A percentile compares a stretch with the other conserved stretches of the same genome.
phyloP scores from a whole-genome alignment of 164 flowering plant genomes.

The Hamamelis virginiana region DNA sequence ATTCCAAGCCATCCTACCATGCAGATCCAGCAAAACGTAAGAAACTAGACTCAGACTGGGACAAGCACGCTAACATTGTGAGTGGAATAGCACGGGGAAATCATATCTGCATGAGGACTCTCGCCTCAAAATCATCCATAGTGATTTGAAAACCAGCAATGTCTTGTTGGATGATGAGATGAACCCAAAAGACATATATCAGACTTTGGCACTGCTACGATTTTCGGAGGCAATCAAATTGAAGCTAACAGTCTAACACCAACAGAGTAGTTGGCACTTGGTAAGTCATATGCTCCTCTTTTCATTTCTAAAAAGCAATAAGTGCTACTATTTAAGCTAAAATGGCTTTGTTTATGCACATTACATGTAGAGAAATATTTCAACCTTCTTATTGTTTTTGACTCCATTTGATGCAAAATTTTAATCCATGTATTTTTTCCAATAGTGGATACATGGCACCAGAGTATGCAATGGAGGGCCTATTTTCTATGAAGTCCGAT shows the following conservation, averaged over 20 bases:
- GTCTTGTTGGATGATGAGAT: slow-evolving; percentile 28
- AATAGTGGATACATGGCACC: background rate
- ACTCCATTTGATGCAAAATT: too few relatives aligned
- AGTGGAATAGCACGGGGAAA: slow-evolving; percentile 32
- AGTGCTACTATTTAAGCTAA: too few relatives aligned
- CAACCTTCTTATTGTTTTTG: too few relatives aligned
- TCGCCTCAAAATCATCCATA: slow-evolving; percentile 29
- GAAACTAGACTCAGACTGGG: slow-evolving; percentile 30
- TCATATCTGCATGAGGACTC: slow-evolving; percentile 36
- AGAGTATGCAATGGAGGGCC: too few relatives aligned
- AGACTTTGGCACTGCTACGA: slow-evolving; percentile 38
- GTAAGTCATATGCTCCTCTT: slow-evolving; percentile 20
- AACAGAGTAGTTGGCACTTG: slow-evolving; percentile 31
- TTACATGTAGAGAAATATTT: too few relatives aligned
- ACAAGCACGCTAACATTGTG: slow-evolving; percentile 20
- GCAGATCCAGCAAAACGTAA: slow-evolving; percentile 22
- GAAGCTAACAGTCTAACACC: slow-evolving; percentile 23
- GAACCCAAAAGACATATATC: slow-evolving; percentile 37
- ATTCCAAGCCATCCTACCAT: too few relatives aligned
- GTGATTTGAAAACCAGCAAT: slow-evolving; percentile 33
- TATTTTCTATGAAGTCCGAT: too few relatives aligned
- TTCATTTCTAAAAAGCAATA: background rate
- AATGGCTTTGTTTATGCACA: too few relatives aligned
- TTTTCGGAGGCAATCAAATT: slow-evolving; percentile 26
- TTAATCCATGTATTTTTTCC: too few relatives aligned